A percentile compares a stretch with the other conserved stretches of the same genome.
phyloP scores from a whole-genome alignment of 768 basidiomycete species.

The Panus rudis region DNA sequence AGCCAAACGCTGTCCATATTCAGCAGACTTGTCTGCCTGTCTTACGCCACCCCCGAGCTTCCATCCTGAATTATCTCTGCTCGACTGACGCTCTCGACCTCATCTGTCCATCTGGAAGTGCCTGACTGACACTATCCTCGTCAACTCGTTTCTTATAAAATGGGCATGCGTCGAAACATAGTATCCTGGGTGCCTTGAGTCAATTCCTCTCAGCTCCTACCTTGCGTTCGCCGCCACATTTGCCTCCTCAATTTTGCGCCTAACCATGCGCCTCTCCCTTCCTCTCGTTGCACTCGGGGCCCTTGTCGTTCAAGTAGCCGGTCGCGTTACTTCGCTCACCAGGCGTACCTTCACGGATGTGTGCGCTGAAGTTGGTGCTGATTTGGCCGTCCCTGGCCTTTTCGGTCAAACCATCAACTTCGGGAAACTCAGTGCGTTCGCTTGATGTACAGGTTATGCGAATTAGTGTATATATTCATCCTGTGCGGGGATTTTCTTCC shows the following conservation, averaged over 20 bases:
- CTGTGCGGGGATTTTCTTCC: neutral
- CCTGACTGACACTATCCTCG: no score
- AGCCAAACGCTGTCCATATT: no score
- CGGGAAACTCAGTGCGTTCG: slow-evolving; percentile 26
- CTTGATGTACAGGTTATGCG: slow-evolving; percentile 2
- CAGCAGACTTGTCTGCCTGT: no score
- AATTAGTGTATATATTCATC: neutral
- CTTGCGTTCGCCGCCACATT: neutral
- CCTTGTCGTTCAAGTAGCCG: neutral
- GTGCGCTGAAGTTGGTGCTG: slow-evolving; percentile 32
- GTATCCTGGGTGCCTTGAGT: no score
- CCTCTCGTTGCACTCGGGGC: neutral
- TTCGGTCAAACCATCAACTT: slow-evolving; percentile 19
- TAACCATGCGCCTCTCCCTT: neutral
- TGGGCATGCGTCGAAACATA: neutral
- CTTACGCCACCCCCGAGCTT: neutral
- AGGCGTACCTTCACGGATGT: slow-evolving; percentile 23
- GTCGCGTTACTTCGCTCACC: neutral
- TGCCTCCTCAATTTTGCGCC: no score
- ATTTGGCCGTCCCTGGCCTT: slow-evolving; percentile 20
- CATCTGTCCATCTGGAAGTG: neutral
- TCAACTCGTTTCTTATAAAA: neutral
- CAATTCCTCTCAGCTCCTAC: neutral
- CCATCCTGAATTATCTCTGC: neutral
- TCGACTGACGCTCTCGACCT: neutral